Conservation (phyloP, 257 asterid genomes). For the Solanum medicagineum region DNA sequence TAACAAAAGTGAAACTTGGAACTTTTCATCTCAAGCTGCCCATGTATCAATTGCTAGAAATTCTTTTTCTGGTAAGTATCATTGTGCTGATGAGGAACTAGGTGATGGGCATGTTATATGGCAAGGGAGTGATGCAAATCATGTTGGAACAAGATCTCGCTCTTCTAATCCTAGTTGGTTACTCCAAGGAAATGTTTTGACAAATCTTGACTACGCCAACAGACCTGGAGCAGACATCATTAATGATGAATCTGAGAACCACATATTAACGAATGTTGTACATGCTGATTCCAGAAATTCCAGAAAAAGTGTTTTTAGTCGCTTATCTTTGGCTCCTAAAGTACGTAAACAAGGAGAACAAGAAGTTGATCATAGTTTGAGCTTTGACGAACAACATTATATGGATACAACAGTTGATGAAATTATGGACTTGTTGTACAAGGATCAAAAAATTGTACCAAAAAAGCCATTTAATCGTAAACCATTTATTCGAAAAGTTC, state of each 20-base stretch:
- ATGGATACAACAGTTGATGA: slow-evolving; percentile 52
- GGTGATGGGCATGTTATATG: slow-evolving; percentile 11
- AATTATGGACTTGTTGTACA: slow-evolving; percentile 42
- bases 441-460: slow-evolving; percentile 9
- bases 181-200: slow-evolving; percentile 12
- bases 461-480: slow-evolving; percentile 14
- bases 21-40: slow-evolving; percentile 2
- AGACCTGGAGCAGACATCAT: not conserved
- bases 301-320: slow-evolving; percentile 58
- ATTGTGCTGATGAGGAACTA: not conserved
- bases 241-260: slow-evolving; percentile 9
- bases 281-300: slow-evolving; percentile 8
- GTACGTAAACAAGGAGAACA: slow-evolving; percentile 3
- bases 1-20: slow-evolving; percentile 5
- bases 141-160: slow-evolving; percentile 4
- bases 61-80: slow-evolving; percentile 10
- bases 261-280: slow-evolving; percentile 14
- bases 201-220: slow-evolving; percentile 8
- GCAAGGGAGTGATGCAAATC: slow-evolving; percentile 12
- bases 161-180: slow-evolving; percentile 5
- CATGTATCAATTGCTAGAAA: slow-evolving; percentile 8
- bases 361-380: not conserved
- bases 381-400: slow-evolving; percentile 9
- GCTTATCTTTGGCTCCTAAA: slow-evolving; percentile 25
- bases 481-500: slow-evolving; percentile 9